Base-by-base conservation (phyloP, 805 yeast species). In the Kuraishia borneana region DNA sequence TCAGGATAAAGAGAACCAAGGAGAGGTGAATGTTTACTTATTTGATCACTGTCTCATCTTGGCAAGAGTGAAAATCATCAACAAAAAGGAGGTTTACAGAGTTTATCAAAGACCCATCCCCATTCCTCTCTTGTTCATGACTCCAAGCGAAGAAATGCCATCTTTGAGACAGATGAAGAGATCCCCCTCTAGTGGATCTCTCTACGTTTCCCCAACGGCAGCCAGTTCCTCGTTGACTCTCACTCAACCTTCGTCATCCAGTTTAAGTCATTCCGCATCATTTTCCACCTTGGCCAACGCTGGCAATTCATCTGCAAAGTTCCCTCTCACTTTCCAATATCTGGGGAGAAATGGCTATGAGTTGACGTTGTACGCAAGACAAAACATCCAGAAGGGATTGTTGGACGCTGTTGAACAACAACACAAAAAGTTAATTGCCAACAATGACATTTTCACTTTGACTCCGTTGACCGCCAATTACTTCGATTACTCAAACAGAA, bases 21-120 rank as follows among this genome's bases (percentile, higher is more conserved):
- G 85, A 37, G 87, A 77, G 42, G 81, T 92, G 36, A 95, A 85
- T 43, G 76, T 83, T 26, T 89, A 88, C 50, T 51, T 92, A 29
- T 74, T 92, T 47, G 98, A 92, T 51, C 92, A 92, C 55, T 84
- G 89, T 32, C 52, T 92, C 18, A 59, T 92, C 36, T 79, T 92
- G 53, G 88, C 85, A 16, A 79, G 89, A 48, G 80, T 81, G 35
- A 94, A 89, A 54, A 65, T 81, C 12, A 85, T 83, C 35, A 88
- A 83, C 52, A 87, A 87, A 56, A 73, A 95, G 48, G 96, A 89
- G 48, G 94, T 83, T 41, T 81, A 82, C 47, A 81, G 87, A 47
- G 97, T 89, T 10, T 83, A 81, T 54, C 92, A 89, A 48, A 70
- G 88, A 46, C 95, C 95, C 3, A 78, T 84, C 21, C 92, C 88